Base-by-base conservation (phyloP, 768 basidiomycete genomes). In the Flagelloscypha sp. region DNA sequence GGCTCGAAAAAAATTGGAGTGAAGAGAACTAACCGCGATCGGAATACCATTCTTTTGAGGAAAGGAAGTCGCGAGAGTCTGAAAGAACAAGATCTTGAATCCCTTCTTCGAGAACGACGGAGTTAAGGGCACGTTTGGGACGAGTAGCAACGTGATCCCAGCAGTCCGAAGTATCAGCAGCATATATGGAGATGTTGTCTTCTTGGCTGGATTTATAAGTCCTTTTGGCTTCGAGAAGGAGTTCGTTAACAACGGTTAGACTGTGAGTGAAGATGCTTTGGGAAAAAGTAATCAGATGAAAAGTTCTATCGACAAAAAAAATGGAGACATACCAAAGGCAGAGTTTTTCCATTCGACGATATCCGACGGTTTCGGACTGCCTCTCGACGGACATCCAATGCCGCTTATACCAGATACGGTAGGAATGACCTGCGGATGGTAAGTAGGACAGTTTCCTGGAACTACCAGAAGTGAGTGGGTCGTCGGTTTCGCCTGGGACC, bases 71-170 rank as follows among this genome's bases (percentile, higher is more conserved):
- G 6, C 58, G 59, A 7, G 80, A 80, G 48, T 89, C 86, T 2
- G 74, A 63, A 7, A 86, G 49, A 1, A 88, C 55, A 16, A 73
- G 46, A 21, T 84, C 76, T 35, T 75, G 72, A 30, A 84, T 61
- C 0, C 82, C 80, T 7, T 73, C 75, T 35, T 85, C 80, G 11
- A 87, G 59, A 22, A 86, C 69, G 37, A 87, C 77, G 1, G 83
- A 84, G 10, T 59, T 57, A 10, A 83, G 53, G 7, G 78, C 68
- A 4, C 84, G 74, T 50, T 83, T 85, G 13, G 73, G 68, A 18
- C 79, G 70, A 7, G 65, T 65, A 9, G 72, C 65, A 24, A 77
- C 62, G 30, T 63, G 63, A 9, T 61, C 61, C 81, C 80, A 86
- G 43, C 56, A 48, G 35, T 70, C 35, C 48, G 39, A 66, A 63